Evolutionary conservation across 2,329 filamentous ascomycete genomes (phyloP).

Genomic region (Aureobasidium subglaciale): DNA sequence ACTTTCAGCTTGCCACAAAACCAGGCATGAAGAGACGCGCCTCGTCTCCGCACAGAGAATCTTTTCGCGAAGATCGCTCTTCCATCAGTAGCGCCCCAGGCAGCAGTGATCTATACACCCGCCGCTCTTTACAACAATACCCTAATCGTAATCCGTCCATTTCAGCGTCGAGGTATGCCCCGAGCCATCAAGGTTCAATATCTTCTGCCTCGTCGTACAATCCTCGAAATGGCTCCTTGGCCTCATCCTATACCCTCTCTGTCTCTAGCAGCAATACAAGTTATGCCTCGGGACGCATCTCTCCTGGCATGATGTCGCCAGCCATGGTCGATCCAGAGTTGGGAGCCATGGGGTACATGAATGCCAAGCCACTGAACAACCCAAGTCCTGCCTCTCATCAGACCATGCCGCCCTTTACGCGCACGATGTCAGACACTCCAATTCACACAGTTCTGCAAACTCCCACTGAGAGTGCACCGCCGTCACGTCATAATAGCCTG

Average conservation of each 20-base stretch:
- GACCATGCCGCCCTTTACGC: constrained; percentile 35
- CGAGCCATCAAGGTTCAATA: constrained; percentile 52
- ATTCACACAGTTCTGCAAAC: constrained; percentile 37
- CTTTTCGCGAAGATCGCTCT: constrained; percentile 39
- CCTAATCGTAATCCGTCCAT: constrained; percentile 50
- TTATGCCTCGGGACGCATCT: constrained; percentile 54
- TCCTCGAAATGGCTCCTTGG: constrained; percentile 55
- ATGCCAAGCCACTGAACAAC: constrained; percentile 37
- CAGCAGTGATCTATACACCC: constrained; percentile 44
- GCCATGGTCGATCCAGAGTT: constrained; percentile 46
- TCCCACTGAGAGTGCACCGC: constrained; percentile 37
- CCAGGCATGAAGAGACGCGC: constrained; percentile 58
- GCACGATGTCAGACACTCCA: constrained; percentile 35
- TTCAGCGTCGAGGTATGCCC: constrained; percentile 45
- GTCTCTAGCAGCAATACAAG: constrained; percentile 60
- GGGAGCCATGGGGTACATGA: constrained; percentile 48
- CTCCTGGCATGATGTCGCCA: constrained; percentile 54
- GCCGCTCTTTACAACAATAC: constrained; percentile 49
- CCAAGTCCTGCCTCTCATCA: constrained; percentile 36
- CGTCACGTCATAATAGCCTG: constrained; percentile 42
- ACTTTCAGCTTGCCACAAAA: constrained; percentile 37
- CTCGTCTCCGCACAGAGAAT: constrained; percentile 55
- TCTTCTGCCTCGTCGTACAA: constrained; percentile 60
- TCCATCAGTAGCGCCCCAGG: constrained; percentile 38
- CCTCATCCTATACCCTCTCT: constrained; percentile 52